A percentile compares a stretch with the other conserved stretches of the same genome.
Evolutionary conservation across 805 yeast species (phyloP).

Genomic region (Zygotorulaspora danielsina): DNA sequence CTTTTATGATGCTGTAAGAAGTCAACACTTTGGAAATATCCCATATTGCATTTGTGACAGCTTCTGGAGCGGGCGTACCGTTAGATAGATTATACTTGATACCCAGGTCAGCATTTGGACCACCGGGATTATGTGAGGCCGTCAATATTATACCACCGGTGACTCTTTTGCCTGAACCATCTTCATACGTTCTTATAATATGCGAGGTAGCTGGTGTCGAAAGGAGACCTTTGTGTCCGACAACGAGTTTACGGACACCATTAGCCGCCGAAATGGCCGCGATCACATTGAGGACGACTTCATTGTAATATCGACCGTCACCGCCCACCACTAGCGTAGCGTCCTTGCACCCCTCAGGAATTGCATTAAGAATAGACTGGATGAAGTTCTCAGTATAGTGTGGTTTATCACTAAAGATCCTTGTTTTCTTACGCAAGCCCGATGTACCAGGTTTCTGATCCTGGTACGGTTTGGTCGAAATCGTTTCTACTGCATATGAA

Average conservation of each 20-base stretch:
- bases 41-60: conserved; percentile 86
- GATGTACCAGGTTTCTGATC: conserved; percentile 99
- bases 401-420: conserved; percentile 64
- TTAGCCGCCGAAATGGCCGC: conserved; percentile 85
- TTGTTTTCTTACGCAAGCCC: conserved; percentile 88
- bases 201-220: conserved; percentile 98
- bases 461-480: conserved; percentile 67
- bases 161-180: conserved; percentile 38
- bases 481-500: conserved; percentile 26
- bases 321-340: conserved; percentile 91
- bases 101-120: conserved; percentile 87
- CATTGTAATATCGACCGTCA: conserved; percentile 92
- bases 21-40: conserved; percentile 58
- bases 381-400: conserved; percentile 91
- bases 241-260: conserved; percentile 76
- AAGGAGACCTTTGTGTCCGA: conserved; percentile 83
- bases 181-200: conserved; percentile 64
- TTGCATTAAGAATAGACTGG: conserved; percentile 77
- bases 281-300: conserved; percentile 72
- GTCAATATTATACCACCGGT: conserved; percentile 96
- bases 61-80: conserved; percentile 98
- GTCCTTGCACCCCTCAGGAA: conserved; percentile 79
- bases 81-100: conserved; percentile 91
- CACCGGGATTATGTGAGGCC: conserved; percentile 98
- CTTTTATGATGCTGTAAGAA: conserved; percentile 53